Percentiles rank a stretch among this genome's conserved stretches.
Evolutionary conservation across 345 rosid genomes (phyloP).

Genomic region (Arabidopsis thaliana): TAIR10.1 NC_003071.7:449001-449500

Average conservation of each 20-base stretch:
- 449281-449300: slow-evolving; percentile 43
- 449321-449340: slow-evolving; percentile 10
- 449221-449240: not conserved
- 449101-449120: too few species aligned
- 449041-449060: too few species aligned
- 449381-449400: slow-evolving; percentile 24
- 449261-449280: slow-evolving; percentile 26
- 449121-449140: too few species aligned
- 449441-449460: not conserved
- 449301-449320: slow-evolving; percentile 37
- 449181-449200: not conserved
- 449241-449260: not conserved
- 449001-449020: too few species aligned
- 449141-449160: too few species aligned
- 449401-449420: slow-evolving; percentile 19
- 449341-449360: slow-evolving; percentile 42
- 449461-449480: not conserved
- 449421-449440: not conserved
- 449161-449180: too few species aligned
- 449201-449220: not conserved
- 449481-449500: slow-evolving; percentile 1
- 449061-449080: too few species aligned
- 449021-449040: too few species aligned
- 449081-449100: too few species aligned
- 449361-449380: not conserved